These are phyloP conservation scores for Apiospora phragmitis DNA, from an alignment of 2,329 filamentous ascomycete genomes.

Conservation along the genomic window DNA sequence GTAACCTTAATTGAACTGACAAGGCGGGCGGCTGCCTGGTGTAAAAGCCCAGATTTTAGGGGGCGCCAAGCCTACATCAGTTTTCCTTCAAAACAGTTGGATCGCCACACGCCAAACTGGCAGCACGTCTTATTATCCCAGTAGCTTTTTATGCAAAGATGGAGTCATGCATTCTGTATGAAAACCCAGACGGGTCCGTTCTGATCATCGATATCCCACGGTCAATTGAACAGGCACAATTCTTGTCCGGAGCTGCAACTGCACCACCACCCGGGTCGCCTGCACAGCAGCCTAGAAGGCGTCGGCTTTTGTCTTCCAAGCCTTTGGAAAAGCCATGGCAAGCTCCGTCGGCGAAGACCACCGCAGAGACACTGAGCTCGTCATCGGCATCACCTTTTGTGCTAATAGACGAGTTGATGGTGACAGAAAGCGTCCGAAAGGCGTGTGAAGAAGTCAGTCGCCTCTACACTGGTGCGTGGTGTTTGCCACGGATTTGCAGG, in stretches of 20 bases:
- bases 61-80: background rate
- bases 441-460: slow-evolving; percentile 42
- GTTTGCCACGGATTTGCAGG: slow-evolving; percentile 40
- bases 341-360: slow-evolving; percentile 50
- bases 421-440: slow-evolving; percentile 43
- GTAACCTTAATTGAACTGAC: slow-evolving; percentile 3
- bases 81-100: background rate
- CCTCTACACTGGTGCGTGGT: slow-evolving; percentile 45
- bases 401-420: slow-evolving; percentile 57
- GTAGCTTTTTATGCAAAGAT: slow-evolving; percentile 10
- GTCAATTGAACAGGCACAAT: slow-evolving; percentile 69
- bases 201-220: slow-evolving; percentile 68
- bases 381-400: slow-evolving; percentile 38
- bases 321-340: slow-evolving; percentile 47
- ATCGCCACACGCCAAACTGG: background rate
- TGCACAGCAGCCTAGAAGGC: slow-evolving; percentile 27
- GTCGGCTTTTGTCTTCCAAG: slow-evolving; percentile 46
- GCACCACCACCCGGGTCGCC: background rate
- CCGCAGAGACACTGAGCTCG: background rate
- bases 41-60: background rate
- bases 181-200: slow-evolving; percentile 49
- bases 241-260: slow-evolving; percentile 33
- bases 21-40: background rate
- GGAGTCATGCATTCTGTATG: slow-evolving; percentile 50
- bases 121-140: too few species aligned